Base-by-base conservation (phyloP, 495 filamentous ascomycete species). In the Aspergillus haitiensis region DNA sequence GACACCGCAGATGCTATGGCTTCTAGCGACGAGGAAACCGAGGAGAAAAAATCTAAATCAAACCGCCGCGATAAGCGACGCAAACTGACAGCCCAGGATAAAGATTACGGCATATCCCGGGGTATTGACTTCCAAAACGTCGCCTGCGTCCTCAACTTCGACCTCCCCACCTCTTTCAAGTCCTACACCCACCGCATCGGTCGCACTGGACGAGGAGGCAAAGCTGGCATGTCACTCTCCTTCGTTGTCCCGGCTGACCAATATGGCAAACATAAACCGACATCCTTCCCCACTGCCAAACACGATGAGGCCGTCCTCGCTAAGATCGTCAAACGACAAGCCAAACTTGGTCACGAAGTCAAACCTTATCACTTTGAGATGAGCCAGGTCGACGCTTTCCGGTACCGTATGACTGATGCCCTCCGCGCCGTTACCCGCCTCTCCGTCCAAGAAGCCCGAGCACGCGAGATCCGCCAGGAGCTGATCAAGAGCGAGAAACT, bases 41-140 rank as follows among this genome's bases (percentile, higher is more conserved):
- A 69, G 37, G 66, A 63, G 58, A 47, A 63, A 59, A 61, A 57
- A 55, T 5, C 11, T 66, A 78, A 67, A 62, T 50, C 52, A 21
- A 59, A 11, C 32, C 71, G 46, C 12, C 60, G 69, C 31, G 78
- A 79, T 62, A 92, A 91, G 70, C 86, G 85, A 60, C 79, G 79
- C 60, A 90, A 86, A 65, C 72, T 80, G 52, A 69, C 76, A 13
- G 78, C 77, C 50, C 81, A 81, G 47, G 87, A 93, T 64, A 88
- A 89, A 69, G 94, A 98, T 66, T 98, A 93, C 68, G 91, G 93
- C 35, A 84, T 98, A 35, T 92, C 93, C 12, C 88, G 94, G 62
- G 92, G 92, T 46, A 94, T 97, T 71, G 94, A 99, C 73, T 99
- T 99, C 81, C 87, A 91, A 62, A 90, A 97, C 72, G 91, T 98